Conservation (phyloP, 148 eudicot genomes). For the Talinum fruticosum region DNA sequence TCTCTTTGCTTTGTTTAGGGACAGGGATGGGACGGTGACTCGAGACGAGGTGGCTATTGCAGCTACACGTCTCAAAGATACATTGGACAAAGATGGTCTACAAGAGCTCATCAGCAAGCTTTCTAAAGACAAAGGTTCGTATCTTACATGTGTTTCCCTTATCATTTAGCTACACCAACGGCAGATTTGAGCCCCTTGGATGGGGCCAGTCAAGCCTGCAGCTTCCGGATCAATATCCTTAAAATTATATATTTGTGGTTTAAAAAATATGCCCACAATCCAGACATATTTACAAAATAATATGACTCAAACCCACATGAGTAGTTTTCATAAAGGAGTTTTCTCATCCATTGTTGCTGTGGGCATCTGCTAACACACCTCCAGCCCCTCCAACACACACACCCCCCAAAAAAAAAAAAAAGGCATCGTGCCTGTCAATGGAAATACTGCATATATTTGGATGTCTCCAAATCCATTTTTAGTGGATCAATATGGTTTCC, state of each 20-base stretch:
- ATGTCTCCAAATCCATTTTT: not conserved
- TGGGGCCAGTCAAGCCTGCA: too few species aligned
- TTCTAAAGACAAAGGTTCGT: slow-evolving; percentile 53
- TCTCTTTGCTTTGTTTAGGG: slow-evolving; percentile 26
- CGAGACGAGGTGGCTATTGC: slow-evolving; percentile 60
- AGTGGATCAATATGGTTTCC: not conserved
- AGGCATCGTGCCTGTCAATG: not conserved
- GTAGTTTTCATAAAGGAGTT: not conserved
- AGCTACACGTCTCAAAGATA: slow-evolving; percentile 50
- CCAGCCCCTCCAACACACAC: too few species aligned
- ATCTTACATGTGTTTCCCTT: not conserved
- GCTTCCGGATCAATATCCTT: too few species aligned
- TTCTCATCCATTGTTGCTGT: not conserved
- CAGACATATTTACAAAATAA: too few species aligned
- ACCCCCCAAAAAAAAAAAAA: not conserved
- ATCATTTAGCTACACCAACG: too few species aligned
- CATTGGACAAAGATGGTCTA: slow-evolving; percentile 50
- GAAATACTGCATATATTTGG: not conserved
- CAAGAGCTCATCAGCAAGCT: slow-evolving; percentile 55
- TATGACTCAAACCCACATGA: too few species aligned
- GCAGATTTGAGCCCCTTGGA: too few species aligned
- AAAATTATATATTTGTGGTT: too few species aligned
- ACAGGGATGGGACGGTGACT: slow-evolving; percentile 55
- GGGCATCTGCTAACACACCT: not conserved
- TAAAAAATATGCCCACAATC: too few species aligned